phyloP scores from a whole-genome alignment of 768 basidiomycete genomes.

The Asterophora parasitica region DNA sequence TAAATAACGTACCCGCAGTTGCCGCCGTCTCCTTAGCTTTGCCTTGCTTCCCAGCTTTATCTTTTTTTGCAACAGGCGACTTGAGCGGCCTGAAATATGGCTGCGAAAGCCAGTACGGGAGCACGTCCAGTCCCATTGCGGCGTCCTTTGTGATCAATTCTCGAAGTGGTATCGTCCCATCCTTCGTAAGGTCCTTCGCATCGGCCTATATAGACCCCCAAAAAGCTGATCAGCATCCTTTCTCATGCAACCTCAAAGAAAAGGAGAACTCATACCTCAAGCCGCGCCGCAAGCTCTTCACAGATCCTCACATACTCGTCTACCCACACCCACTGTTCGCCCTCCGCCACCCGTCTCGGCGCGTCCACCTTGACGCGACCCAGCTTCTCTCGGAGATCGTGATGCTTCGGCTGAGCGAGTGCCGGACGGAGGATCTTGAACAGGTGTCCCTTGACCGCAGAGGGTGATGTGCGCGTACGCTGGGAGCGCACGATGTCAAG shows the following conservation, averaged over 20 bases:
- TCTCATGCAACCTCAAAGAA: background rate
- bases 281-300: conserved; percentile 51
- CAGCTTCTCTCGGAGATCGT: conserved; percentile 69
- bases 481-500: conserved; percentile 66
- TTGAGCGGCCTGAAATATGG: conserved; percentile 54
- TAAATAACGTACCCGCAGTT: background rate
- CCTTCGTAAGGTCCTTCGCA: conserved; percentile 12
- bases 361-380: conserved; percentile 39
- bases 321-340: conserved; percentile 24
- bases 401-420: conserved; percentile 43
- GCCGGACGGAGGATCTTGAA: conserved; percentile 90
- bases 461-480: conserved; percentile 57
- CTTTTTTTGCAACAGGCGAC: background rate
- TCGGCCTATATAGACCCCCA: conserved; percentile 19
- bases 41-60: background rate
- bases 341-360: conserved; percentile 7
- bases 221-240: background rate
- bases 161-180: conserved; percentile 21
- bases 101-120: conserved; percentile 52
- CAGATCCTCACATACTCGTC: conserved; percentile 50
- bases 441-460: conserved; percentile 87
- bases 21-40: too few relatives aligned
- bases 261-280: conserved; percentile 32
- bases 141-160: conserved; percentile 31
- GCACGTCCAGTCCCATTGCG: conserved; percentile 30